A percentile compares a stretch with the other conserved stretches of the same genome.
Conservation (phyloP, 208 protist genomes). For the Jaenimonas drosophilae region DNA sequence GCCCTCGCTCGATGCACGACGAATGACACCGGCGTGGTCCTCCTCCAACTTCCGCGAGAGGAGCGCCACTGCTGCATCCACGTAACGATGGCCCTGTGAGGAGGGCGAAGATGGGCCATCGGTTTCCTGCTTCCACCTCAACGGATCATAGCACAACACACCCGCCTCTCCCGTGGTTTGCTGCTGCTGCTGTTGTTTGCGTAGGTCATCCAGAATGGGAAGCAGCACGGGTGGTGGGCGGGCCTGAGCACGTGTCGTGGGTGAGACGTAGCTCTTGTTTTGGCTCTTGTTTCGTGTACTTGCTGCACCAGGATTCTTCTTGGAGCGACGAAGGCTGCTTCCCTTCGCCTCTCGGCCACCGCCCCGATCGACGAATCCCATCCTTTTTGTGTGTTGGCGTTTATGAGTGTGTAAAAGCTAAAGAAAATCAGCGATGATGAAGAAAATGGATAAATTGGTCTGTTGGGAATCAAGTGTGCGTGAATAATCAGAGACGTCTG, state of each 20-base stretch:
- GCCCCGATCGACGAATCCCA: slow-evolving; percentile 83
- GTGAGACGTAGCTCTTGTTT: slow-evolving; percentile 15
- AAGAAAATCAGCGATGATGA: slow-evolving; percentile 1
- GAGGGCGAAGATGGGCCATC: neutral
- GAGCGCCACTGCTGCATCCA: slow-evolving; percentile 49
- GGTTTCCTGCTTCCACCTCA: too few relatives aligned
- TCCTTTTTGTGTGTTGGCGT: too few relatives aligned
- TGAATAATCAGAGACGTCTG: too few relatives aligned
- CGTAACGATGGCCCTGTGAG: slow-evolving; percentile 2
- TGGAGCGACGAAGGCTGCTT: slow-evolving; percentile 57
- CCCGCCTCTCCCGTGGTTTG: too few relatives aligned
- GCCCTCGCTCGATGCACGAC: slow-evolving; percentile 38
- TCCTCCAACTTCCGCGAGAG: slow-evolving; percentile 55
- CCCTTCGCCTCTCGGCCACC: slow-evolving; percentile 72
- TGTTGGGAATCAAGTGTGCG: neutral
- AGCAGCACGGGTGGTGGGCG: slow-evolving; percentile 10
- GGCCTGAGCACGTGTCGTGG: slow-evolving; percentile 12
- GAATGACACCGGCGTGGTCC: slow-evolving; percentile 30
- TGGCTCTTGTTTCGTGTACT: slow-evolving; percentile 24
- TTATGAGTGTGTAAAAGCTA: slow-evolving; percentile 5
- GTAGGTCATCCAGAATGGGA: slow-evolving; percentile 3
- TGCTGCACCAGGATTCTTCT: slow-evolving; percentile 69
- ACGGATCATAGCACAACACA: too few relatives aligned
- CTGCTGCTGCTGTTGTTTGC: too few relatives aligned
- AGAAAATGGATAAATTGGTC: slow-evolving; percentile 1